Evolutionary conservation across 106 monocot genomes (phyloP).

Genomic region (Dioscorea zingiberensis): DNA sequence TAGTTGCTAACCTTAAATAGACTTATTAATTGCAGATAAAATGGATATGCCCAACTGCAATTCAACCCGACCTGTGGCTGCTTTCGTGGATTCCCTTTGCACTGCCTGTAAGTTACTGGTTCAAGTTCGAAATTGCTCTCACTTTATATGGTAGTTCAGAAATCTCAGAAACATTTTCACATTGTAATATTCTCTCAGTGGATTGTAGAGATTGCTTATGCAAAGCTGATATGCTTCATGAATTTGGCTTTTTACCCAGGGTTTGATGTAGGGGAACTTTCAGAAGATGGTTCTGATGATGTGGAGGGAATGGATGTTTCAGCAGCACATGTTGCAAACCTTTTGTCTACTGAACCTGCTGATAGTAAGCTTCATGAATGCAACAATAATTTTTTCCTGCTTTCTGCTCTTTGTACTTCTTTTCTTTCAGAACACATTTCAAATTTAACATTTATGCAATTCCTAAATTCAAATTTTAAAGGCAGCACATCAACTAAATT

Average conservation of each 20-base stretch:
- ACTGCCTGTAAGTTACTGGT: conserved; percentile 62
- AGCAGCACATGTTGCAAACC: conserved; percentile 83
- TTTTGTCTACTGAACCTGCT: conserved; percentile 79
- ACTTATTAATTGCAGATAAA: conserved; percentile 55
- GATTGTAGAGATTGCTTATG: too few species aligned
- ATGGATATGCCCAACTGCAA: conserved; percentile 99
- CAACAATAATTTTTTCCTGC: not conserved
- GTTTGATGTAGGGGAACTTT: conserved; percentile 90
- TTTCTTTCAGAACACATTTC: too few species aligned
- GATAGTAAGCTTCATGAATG: conserved; percentile 48
- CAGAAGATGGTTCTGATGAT: conserved; percentile 81
- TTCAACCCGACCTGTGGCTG: conserved; percentile 73
- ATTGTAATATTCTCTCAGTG: too few species aligned
- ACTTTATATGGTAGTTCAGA: not conserved
- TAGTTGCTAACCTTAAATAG: not conserved
- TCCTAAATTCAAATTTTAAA: too few species aligned
- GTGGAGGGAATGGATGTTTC: conserved; percentile 79
- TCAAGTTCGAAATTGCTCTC: too few species aligned
- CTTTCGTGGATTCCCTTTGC: conserved; percentile 88
- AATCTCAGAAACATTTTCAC: too few species aligned
- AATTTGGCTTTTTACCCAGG: conserved; percentile 31
- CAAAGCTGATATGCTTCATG: too few species aligned
- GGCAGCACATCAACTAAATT: too few species aligned
- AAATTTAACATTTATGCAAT: too few species aligned
- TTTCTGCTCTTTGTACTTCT: not conserved